phyloP scores from a whole-genome alignment of 805 yeast genomes.

The Candida krabiensis region DNA sequence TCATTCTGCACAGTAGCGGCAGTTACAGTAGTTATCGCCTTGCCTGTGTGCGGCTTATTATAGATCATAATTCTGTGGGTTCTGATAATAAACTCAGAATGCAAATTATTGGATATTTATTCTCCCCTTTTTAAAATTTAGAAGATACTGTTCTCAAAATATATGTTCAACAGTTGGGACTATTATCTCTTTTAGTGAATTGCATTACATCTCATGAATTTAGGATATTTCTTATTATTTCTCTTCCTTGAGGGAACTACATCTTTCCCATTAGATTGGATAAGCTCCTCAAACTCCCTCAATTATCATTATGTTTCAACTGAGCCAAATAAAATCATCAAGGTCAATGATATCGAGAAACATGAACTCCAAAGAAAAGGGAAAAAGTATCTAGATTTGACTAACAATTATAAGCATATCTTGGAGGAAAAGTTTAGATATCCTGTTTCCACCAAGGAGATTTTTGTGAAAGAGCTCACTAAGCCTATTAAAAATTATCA shows the following conservation, averaged over 20 bases:
- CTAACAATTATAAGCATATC: slow-evolving; percentile 19
- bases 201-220: background rate
- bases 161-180: no score
- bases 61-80: no score
- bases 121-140: no score
- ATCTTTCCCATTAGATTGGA: slow-evolving; percentile 6
- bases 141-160: no score
- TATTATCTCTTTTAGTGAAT: no score
- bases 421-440: slow-evolving; percentile 1
- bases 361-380: slow-evolving; percentile 33
- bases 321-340: slow-evolving; percentile 8
- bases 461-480: slow-evolving; percentile 1
- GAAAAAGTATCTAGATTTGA: slow-evolving; percentile 43
- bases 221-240: background rate
- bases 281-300: background rate
- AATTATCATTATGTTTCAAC: slow-evolving; percentile 9
- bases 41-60: no score
- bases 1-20: no score
- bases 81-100: no score
- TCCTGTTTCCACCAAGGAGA: background rate
- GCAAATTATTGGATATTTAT: no score
- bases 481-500: slow-evolving; percentile 30
- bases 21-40: no score
- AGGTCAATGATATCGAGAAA: slow-evolving; percentile 38
- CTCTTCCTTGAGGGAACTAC: background rate